These are phyloP conservation scores for Juncus inflexus DNA, from an alignment of 176 grass and related monocot species.

Conservation along the genomic window DNA sequence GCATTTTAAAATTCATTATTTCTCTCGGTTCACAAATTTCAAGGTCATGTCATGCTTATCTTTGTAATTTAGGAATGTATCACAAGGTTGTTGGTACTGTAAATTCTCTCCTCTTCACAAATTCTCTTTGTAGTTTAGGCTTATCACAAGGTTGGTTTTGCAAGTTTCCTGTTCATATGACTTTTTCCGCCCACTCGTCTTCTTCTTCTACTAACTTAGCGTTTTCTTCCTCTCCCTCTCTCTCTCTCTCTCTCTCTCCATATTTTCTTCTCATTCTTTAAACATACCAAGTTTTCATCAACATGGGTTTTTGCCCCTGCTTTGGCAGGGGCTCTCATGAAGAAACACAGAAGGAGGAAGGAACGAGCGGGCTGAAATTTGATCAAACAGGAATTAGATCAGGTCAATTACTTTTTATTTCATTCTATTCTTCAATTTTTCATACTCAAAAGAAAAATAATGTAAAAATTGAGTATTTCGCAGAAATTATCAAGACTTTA, in stretches of 20 bases:
- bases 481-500: too few relatives aligned
- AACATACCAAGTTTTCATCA: background rate
- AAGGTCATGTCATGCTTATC: background rate
- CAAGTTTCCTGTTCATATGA: background rate
- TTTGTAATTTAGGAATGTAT: background rate
- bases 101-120: too few relatives aligned
- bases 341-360: background rate
- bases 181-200: slow-evolving; percentile 5
- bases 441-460: too few relatives aligned
- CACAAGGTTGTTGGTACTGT: background rate
- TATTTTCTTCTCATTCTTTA: too few relatives aligned
- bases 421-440: too few relatives aligned
- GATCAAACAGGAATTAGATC: background rate
- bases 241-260: background rate
- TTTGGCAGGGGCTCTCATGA: background rate
- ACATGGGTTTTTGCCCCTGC: slow-evolving; percentile 17
- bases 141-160: background rate
- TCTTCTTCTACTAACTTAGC: background rate
- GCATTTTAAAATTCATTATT: too few relatives aligned
- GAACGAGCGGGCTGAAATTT: background rate
- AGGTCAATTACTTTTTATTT: slow-evolving; percentile 8
- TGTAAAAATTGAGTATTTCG: too few relatives aligned
- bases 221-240: background rate
- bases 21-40: too few relatives aligned
- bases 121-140: background rate